Base-by-base conservation (phyloP, 768 basidiomycete species). In the Daedalea quercina region DNA sequence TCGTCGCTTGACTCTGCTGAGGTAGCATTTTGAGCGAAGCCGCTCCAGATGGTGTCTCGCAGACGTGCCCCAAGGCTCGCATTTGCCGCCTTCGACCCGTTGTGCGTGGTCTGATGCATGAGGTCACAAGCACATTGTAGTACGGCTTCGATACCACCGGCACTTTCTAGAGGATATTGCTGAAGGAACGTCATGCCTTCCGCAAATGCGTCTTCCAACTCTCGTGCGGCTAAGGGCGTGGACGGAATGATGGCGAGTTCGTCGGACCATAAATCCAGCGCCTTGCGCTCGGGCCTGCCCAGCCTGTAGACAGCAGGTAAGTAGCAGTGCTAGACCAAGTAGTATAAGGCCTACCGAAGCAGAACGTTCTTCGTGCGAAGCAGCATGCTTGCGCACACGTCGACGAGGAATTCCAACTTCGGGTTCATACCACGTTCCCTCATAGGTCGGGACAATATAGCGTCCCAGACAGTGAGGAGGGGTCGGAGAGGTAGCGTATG, bases 311-410 rank as follows among this genome's bases (percentile, higher is more conserved):
- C 37, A 17, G 15, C 4, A 4, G 44, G 11, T 26, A 13, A 48
- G 58, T 42, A 57, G 51, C 8, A 24, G 11, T 11, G 28, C 20
- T 12, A 13, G 12, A n/a, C 3, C 23, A 4, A 41, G 22, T 4
- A 11, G 7, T 19, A 12, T 12, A 2, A 47, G 15, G 54, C 46
- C 41, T 22, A 34, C 87, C 78, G 71, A 35, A 81, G 74, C 9
- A 90, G 67, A 13, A 76, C 73, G 1, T 69, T 65, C 42, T 79
- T 78, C 1, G 77, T 75, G 47, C 79, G 75, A 20, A 88, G 67
- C 24, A 90, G 72, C 79, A 90, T 85, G 44, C 79, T 76, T 0
- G 81, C 75, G 54, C 86, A 87, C 26, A 90, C 68, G 56, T 89
- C 84, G 48, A 88, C 62, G n/a, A 90, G 72, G 57, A 74, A 75